Evolutionary conservation across 768 basidiomycete genomes (phyloP).

Genomic region (Termitomyces sp.): DNA sequence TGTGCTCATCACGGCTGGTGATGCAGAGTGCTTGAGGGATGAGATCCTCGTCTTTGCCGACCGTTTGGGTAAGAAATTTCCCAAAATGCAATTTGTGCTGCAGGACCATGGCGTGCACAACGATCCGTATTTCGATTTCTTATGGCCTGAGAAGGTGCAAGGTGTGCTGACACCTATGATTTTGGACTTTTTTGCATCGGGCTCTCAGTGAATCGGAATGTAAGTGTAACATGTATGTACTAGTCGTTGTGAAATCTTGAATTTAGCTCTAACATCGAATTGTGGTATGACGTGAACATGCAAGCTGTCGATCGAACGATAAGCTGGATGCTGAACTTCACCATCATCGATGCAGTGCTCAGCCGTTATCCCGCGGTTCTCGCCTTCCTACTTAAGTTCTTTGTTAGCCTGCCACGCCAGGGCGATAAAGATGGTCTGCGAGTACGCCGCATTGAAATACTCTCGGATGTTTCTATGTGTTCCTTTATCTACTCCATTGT

Average conservation of each 20-base stretch:
- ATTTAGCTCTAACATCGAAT: no score
- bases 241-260: not conserved
- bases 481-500: not conserved
- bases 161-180: constrained; percentile 24
- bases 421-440: not conserved
- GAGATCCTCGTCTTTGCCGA: constrained; percentile 27
- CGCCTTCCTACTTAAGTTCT: no score
- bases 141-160: constrained; percentile 18
- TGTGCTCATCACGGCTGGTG: constrained; percentile 36
- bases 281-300: not conserved
- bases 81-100: constrained; percentile 21
- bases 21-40: constrained; percentile 33
- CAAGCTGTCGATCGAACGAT: no score
- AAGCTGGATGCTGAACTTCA: no score
- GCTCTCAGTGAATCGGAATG: not conserved
- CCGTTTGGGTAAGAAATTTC: constrained; percentile 21
- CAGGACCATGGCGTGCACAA: constrained; percentile 36
- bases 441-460: not conserved
- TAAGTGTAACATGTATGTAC: not conserved
- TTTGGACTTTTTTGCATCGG: constrained; percentile 17
- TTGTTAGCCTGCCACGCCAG: no score
- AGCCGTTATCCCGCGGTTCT: no score
- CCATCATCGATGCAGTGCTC: no score
- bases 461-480: not conserved
- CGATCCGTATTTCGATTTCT: constrained; percentile 34